Conservation (phyloP, 192 early-diverging fungal genomes). For the Coemansia sp. region DNA sequence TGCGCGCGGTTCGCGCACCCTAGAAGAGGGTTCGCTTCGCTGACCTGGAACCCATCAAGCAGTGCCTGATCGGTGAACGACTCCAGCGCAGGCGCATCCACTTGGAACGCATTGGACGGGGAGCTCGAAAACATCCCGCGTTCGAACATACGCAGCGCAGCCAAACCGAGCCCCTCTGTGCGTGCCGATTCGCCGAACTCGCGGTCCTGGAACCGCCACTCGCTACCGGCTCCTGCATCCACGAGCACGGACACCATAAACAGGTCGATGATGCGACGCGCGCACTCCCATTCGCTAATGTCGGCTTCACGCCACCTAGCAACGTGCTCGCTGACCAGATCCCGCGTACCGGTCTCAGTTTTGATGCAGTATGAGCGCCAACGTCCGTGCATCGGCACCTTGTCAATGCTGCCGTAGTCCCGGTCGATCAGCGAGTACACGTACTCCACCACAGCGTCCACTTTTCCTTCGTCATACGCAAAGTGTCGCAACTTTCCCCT, state of each 20-base stretch:
- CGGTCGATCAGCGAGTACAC: conserved; percentile 69
- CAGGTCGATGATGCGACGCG: conserved; percentile 77
- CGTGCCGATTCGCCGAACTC: conserved; percentile 56
- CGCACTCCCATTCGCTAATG: conserved; percentile 50
- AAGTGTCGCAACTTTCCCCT: conserved; percentile 68
- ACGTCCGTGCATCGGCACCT: conserved; percentile 85
- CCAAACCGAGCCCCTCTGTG: conserved; percentile 86
- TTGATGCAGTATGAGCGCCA: conserved; percentile 75
- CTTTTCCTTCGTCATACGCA: conserved; percentile 62
- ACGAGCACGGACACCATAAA: conserved; percentile 87
- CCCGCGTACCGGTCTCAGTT: conserved; percentile 24
- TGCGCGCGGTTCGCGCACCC: conserved; percentile 75
- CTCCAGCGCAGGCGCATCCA: conserved; percentile 58
- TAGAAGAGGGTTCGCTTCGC: conserved; percentile 72
- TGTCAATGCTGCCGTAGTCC: conserved; percentile 63
- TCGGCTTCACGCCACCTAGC: conserved; percentile 25
- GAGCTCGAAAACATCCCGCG: conserved; percentile 72
- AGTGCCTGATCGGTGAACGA: conserved; percentile 28
- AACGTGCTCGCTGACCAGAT: conserved; percentile 53
- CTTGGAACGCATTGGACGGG: conserved; percentile 59
- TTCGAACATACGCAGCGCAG: conserved; percentile 82
- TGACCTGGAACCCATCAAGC: conserved; percentile 74
- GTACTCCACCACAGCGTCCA: conserved; percentile 66
- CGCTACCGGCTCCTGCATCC: conserved; percentile 87
- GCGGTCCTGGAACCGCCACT: conserved; percentile 71